Conservation (phyloP, 2,329 filamentous ascomycete genomes). For the Lasiodiplodia hormozganensis region DNA sequence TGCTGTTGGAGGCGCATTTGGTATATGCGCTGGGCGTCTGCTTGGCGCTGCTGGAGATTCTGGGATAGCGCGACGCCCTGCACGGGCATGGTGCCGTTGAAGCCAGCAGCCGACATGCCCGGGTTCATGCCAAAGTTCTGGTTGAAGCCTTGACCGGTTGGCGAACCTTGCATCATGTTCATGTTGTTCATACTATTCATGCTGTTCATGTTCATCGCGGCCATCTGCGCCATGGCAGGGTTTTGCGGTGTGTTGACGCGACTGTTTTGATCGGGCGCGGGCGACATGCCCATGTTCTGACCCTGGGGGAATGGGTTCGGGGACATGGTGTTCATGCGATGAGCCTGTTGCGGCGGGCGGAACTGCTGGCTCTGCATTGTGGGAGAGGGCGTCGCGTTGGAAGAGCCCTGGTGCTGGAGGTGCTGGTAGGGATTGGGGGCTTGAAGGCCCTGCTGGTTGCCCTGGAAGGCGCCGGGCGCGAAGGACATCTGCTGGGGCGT, state of each 20-base stretch:
- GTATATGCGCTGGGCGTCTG: conserved; percentile 78
- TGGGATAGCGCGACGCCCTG: conserved; percentile 57
- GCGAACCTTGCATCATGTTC: conserved; percentile 41
- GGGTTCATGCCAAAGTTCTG: conserved; percentile 46
- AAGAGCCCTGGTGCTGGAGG: conserved; percentile 78
- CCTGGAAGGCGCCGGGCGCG: conserved; percentile 67
- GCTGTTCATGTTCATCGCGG: conserved; percentile 48
- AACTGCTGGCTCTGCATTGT: conserved; percentile 85
- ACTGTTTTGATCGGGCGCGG: conserved; percentile 68
- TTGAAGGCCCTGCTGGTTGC: conserved; percentile 62
- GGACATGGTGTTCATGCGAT: conserved; percentile 84
- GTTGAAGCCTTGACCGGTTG: conserved; percentile 46
- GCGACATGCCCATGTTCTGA: conserved; percentile 76
- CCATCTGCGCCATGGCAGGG: conserved; percentile 53
- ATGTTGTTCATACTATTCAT: conserved; percentile 43
- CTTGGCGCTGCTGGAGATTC: conserved; percentile 57
- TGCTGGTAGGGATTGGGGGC: conserved; percentile 79
- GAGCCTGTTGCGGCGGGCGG: conserved; percentile 70
- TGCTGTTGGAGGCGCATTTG: conserved; percentile 84
- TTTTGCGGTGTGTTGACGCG: conserved; percentile 74
- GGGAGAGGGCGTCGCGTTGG: conserved; percentile 88
- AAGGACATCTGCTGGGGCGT: conserved; percentile 83
- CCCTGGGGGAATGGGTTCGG: conserved; percentile 87
- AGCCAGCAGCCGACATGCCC: conserved; percentile 35
- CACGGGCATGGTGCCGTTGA: conserved; percentile 55